Evolutionary conservation across 305 asterid species (phyloP).

Genomic region (Ruellia speciosa): DNA sequence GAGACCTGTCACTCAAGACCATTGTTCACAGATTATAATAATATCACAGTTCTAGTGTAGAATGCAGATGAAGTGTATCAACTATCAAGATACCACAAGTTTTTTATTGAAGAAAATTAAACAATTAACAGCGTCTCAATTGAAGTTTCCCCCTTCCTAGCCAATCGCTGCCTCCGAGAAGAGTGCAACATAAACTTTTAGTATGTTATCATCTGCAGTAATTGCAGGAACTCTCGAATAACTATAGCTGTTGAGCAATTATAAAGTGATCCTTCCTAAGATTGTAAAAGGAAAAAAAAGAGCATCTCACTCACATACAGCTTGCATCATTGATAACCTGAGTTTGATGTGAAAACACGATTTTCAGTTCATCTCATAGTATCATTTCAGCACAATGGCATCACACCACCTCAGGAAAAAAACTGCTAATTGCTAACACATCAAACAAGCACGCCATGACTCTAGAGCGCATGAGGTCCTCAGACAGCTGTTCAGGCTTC

Average conservation of each 20-base stretch:
- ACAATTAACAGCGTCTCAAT: neutral
- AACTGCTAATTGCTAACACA: neutral
- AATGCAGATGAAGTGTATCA: neutral
- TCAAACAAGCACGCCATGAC: slow-evolving; percentile 16
- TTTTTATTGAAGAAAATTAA: too few species aligned
- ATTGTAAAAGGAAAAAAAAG: too few species aligned
- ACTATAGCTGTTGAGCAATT: neutral
- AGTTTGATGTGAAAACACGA: slow-evolving; percentile 1
- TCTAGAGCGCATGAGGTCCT: slow-evolving; percentile 15
- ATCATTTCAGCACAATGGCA: neutral
- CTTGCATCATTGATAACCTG: slow-evolving; percentile 14
- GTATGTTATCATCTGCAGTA: neutral
- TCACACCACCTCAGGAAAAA: slow-evolving; percentile 1
- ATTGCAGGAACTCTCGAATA: neutral
- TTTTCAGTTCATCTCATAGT: neutral
- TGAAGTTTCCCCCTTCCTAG: too few species aligned
- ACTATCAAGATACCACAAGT: neutral
- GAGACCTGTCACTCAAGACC: neutral
- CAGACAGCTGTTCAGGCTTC: slow-evolving; percentile 21
- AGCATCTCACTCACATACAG: slow-evolving; percentile 9
- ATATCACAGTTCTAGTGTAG: too few species aligned
- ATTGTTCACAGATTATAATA: too few species aligned
- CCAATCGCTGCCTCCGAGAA: neutral
- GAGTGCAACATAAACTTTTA: neutral
- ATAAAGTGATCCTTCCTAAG: neutral